A percentile compares a stretch with the other conserved stretches of the same genome.
Conservation (phyloP, 192 early-diverging fungal species). For the Linnemannia exigua region DNA sequence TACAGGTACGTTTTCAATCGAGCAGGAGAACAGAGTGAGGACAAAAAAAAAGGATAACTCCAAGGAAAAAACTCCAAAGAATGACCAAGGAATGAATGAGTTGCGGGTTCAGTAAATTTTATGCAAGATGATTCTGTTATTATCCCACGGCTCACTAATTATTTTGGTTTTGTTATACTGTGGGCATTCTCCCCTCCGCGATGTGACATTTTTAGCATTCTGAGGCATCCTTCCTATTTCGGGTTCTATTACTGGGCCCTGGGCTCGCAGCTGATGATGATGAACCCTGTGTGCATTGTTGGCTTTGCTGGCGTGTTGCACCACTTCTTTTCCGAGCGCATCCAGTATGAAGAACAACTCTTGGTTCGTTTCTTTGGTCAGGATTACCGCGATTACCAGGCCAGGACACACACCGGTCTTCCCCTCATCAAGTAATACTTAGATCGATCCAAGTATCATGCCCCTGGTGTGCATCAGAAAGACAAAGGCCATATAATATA, state of each 20-base stretch:
- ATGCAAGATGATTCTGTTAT: neutral
- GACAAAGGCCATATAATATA: neutral
- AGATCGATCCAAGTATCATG: neutral
- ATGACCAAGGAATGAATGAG: too few relatives aligned
- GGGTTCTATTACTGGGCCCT: slow-evolving; percentile 95
- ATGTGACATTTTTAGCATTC: slow-evolving; percentile 61
- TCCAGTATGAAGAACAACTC: slow-evolving; percentile 82
- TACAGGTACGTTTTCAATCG: slow-evolving; percentile 71
- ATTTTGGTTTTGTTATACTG: slow-evolving; percentile 9
- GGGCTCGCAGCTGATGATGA: slow-evolving; percentile 81
- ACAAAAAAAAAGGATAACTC: too few relatives aligned
- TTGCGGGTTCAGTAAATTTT: neutral
- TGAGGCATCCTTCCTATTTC: slow-evolving; percentile 96
- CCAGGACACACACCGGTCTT: slow-evolving; percentile 74
- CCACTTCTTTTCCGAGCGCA: slow-evolving; percentile 84
- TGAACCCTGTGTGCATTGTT: slow-evolving; percentile 83
- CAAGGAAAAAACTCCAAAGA: too few relatives aligned
- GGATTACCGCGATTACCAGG: slow-evolving; percentile 79
- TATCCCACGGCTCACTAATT: slow-evolving; percentile 13
- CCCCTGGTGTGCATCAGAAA: neutral
- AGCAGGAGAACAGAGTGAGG: neutral
- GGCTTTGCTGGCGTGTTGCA: slow-evolving; percentile 75
- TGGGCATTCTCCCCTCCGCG: neutral
- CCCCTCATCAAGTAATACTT: slow-evolving; percentile 68
- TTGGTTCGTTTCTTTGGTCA: slow-evolving; percentile 87